Percentiles rank a stretch among this genome's conserved stretches.
These are phyloP conservation scores for Chaetomiaceae sp. DNA, from an alignment of 2,329 filamentous ascomycete species.

Conservation along the genomic window DNA sequence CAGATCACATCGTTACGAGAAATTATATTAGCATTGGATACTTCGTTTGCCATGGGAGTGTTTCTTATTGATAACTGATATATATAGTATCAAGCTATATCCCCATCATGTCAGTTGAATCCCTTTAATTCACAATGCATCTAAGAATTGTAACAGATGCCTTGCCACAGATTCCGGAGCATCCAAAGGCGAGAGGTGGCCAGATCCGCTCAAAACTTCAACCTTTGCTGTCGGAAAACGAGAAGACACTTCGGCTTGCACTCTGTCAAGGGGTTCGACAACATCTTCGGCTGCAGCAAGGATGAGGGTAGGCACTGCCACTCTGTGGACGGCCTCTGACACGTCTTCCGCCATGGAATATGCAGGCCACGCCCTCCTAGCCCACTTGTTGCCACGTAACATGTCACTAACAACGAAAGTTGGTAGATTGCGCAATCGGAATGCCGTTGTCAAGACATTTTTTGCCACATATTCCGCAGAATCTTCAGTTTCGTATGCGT, in stretches of 20 bases:
- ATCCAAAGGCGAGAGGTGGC: not conserved
- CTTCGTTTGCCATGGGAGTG: no score
- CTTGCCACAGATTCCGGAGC: not conserved
- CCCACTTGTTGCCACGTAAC: not conserved
- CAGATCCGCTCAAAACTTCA: not conserved
- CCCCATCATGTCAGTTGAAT: not conserved
- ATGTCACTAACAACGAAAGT: not conserved
- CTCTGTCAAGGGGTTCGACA: not conserved
- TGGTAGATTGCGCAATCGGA: not conserved
- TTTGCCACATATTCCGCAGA: not conserved
- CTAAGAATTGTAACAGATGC: not conserved
- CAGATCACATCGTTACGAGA: no score
- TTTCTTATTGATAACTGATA: no score
- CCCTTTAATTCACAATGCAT: not conserved
- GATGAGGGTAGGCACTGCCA: not conserved
- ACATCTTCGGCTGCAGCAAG: not conserved
- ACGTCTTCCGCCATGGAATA: slow-evolving; percentile 3
- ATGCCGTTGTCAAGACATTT: not conserved
- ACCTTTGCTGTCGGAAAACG: not conserved
- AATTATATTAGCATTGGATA: no score
- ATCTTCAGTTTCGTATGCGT: not conserved
- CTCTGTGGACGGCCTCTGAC: not conserved
- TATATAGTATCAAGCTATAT: no score
- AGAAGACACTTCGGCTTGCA: not conserved
- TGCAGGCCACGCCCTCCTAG: not conserved